Percentiles rank a stretch among this genome's conserved stretches.
phyloP scores from a whole-genome alignment of 169 alveolate species.

The Toxoplasma gondii region DNA sequence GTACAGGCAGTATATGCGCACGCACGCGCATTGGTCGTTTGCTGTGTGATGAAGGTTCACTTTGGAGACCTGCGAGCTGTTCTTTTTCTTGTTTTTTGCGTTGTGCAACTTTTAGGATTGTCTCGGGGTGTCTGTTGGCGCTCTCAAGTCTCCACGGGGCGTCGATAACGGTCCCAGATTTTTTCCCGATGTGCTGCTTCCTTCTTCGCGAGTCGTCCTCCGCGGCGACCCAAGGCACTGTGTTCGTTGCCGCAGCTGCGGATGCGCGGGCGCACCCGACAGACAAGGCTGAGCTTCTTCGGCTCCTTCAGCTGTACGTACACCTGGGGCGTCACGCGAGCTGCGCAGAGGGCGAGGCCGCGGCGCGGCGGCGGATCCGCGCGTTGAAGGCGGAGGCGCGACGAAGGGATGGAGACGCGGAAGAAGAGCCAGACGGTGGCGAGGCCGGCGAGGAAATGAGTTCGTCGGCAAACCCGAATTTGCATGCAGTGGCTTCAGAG shows the following conservation, averaged over 20 bases:
- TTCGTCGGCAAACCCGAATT: too few relatives aligned
- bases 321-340: background rate
- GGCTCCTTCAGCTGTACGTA: background rate
- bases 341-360: background rate
- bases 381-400: background rate
- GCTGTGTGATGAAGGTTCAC: too few relatives aligned
- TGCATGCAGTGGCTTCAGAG: too few relatives aligned
- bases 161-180: background rate
- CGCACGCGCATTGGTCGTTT: too few relatives aligned
- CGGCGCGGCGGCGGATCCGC: background rate
- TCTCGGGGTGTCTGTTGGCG: background rate
- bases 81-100: background rate
- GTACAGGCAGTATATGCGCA: too few relatives aligned
- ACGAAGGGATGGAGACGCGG: background rate
- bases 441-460: too few relatives aligned
- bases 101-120: background rate
- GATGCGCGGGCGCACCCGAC: background rate
- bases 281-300: background rate
- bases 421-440: background rate
- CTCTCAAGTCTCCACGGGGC: background rate
- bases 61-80: too few relatives aligned
- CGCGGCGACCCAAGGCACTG: background rate
- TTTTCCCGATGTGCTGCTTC: background rate
- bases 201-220: background rate
- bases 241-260: background rate